These are phyloP conservation scores for Magnolia officinalis DNA, from an alignment of 164 flowering plant species.

Conservation along the genomic window DNA sequence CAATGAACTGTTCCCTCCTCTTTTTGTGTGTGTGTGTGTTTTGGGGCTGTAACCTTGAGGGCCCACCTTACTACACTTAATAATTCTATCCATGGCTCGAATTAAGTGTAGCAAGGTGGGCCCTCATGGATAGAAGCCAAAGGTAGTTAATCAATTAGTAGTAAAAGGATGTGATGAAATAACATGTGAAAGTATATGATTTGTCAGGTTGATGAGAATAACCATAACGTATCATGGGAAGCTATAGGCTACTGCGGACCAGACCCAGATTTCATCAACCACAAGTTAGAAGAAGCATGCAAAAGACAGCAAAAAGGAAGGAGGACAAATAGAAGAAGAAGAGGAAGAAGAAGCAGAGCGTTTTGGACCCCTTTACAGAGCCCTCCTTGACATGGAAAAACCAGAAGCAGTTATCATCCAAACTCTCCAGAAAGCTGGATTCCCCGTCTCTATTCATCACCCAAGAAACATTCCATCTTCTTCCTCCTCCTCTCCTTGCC, in stretches of 20 bases:
- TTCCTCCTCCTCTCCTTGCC: conserved; percentile 11
- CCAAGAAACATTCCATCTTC: background rate
- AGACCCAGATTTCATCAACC: conserved; percentile 46
- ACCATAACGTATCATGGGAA: conserved; percentile 61
- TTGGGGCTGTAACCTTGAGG: too few species aligned
- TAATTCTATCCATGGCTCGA: too few species aligned
- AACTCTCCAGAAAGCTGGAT: conserved; percentile 36
- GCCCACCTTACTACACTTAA: too few species aligned
- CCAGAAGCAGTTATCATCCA: conserved; percentile 22
- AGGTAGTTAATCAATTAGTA: too few species aligned
- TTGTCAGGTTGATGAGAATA: conserved; percentile 54
- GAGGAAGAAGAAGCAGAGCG: conserved; percentile 4
- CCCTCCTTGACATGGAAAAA: conserved; percentile 34
- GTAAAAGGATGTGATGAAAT: too few species aligned
- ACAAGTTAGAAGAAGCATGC: conserved; percentile 3
- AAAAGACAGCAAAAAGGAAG: background rate
- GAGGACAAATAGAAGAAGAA: conserved; percentile 18
- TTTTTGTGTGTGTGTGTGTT: too few species aligned
- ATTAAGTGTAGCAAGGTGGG: too few species aligned
- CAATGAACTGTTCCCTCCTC: too few species aligned
- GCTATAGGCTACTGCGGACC: conserved; percentile 72
- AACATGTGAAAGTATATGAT: too few species aligned
- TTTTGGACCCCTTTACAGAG: conserved; percentile 55
- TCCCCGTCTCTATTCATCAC: conserved; percentile 23
- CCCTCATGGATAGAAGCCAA: too few species aligned